Evolutionary conservation across 108 stramenopile genomes (phyloP).

Genomic region (Cyclostephanos tholiformis): DNA sequence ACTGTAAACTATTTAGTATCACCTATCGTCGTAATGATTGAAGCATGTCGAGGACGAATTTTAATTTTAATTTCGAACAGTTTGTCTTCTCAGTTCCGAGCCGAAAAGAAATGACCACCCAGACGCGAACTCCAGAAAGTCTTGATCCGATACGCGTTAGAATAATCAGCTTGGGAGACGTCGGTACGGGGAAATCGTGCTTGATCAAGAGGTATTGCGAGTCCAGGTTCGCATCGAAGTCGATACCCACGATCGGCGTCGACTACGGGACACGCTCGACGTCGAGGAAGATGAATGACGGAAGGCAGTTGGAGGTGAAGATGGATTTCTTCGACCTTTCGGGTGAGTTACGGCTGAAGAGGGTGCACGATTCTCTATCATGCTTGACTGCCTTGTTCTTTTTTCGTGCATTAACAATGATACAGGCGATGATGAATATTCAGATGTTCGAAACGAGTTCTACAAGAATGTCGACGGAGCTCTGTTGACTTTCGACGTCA

Average conservation of each 20-base stretch:
- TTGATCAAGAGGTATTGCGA: constrained; percentile 85
- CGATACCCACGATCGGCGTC: constrained; percentile 80
- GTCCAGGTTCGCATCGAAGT: constrained; percentile 64
- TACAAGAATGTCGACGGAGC: constrained; percentile 78
- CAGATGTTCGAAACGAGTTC: constrained; percentile 84
- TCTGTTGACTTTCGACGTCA: constrained; percentile 68
- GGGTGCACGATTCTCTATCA: neutral
- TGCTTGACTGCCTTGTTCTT: no score
- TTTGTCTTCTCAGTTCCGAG: no score
- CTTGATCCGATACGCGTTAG: constrained; percentile 57
- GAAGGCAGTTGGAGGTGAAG: constrained; percentile 46
- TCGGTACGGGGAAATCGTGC: constrained; percentile 72
- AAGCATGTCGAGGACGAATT: no score
- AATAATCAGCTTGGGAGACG: constrained; percentile 65
- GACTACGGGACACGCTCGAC: constrained; percentile 84
- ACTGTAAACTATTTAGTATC: no score
- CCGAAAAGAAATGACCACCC: neutral
- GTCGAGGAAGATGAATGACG: constrained; percentile 41
- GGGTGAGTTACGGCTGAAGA: constrained; percentile 29
- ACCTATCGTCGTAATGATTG: no score
- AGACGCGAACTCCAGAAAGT: neutral
- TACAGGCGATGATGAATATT: constrained; percentile 68
- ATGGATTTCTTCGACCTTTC: constrained; percentile 47
- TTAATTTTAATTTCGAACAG: no score
- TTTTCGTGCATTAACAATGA: neutral